phyloP scores from a whole-genome alignment of 1,284 basidiomycete species.

The Chalciporus sp. region DNA sequence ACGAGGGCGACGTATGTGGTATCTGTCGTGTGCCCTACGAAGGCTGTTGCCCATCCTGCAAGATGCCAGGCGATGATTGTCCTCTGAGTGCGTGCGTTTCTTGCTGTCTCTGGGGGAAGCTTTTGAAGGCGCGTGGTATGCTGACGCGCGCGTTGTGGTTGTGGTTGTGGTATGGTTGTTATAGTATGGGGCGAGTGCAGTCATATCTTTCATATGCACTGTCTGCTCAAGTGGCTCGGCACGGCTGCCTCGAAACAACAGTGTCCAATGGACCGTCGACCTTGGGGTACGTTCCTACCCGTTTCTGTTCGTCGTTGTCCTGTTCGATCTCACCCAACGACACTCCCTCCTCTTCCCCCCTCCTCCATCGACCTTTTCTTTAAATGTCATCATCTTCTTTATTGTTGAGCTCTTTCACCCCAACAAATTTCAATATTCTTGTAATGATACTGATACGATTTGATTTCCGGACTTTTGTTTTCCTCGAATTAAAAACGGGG shows the following conservation, averaged over 20 bases:
- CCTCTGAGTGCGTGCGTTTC: constrained; percentile 68
- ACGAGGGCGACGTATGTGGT: constrained; percentile 89
- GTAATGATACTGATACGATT: no score
- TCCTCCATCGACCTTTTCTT: no score
- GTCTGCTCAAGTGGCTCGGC: constrained; percentile 91
- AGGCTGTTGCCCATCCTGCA: constrained; percentile 91
- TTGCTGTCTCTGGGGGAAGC: background rate
- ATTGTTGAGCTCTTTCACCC: no score
- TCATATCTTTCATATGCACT: constrained; percentile 95
- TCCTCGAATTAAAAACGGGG: no score
- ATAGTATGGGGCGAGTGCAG: constrained; percentile 95
- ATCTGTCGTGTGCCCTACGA: constrained; percentile 93
- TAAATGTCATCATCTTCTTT: no score
- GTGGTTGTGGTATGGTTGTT: background rate
- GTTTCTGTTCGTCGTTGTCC: background rate
- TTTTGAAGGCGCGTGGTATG: no score
- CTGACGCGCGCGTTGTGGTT: background rate
- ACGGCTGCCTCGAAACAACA: constrained; percentile 86
- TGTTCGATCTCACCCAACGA: background rate
- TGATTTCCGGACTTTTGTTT: no score
- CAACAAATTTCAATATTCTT: no score
- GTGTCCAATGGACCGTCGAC: constrained; percentile 91
- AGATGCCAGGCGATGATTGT: constrained; percentile 95
- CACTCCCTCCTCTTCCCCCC: no score
- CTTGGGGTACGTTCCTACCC: constrained; percentile 73